Conservation (phyloP, 306 rosid species). For the barrel medic (Medicago truncatula) region DNA sequence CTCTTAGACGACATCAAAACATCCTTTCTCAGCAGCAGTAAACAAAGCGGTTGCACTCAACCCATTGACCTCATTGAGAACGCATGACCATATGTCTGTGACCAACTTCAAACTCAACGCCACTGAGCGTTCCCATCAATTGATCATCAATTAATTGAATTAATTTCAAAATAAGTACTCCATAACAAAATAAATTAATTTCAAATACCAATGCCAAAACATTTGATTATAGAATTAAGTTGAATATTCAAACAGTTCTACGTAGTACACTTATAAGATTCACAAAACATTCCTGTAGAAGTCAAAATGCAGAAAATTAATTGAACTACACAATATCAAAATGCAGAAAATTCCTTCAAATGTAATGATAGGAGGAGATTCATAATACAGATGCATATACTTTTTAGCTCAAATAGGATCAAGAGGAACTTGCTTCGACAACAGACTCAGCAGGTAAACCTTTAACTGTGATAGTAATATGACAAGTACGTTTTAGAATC, state of each 20-base stretch:
- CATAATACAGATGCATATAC: conserved; percentile 13
- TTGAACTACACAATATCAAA: conserved; percentile 40
- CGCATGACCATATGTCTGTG: conserved; percentile 61
- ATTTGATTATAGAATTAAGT: conserved; percentile 15
- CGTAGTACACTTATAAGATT: conserved; percentile 8
- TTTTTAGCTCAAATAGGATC: conserved; percentile 21
- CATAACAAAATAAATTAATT: background rate
- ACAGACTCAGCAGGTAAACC: conserved; percentile 47
- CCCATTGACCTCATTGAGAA: conserved; percentile 84
- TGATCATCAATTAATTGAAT: conserved; percentile 49
- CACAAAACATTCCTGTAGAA: conserved; percentile 22
- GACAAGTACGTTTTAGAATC: conserved; percentile 56
- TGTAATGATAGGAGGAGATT: conserved; percentile 28
- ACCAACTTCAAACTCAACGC: conserved; percentile 73
- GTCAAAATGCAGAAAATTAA: background rate
- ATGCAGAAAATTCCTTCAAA: conserved; percentile 37
- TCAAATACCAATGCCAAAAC: conserved; percentile 17
- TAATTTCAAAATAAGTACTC: too few species aligned
- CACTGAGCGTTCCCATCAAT: conserved; percentile 62
- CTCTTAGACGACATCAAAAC: conserved; percentile 62
- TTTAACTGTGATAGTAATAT: conserved; percentile 50
- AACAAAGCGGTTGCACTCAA: conserved; percentile 81
- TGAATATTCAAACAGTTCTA: conserved; percentile 36
- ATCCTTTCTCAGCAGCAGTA: conserved; percentile 74
- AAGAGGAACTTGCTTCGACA: conserved; percentile 46